Evolutionary conservation across 2,329 filamentous ascomycete species (phyloP).

Genomic region (Penicillium sclerotiorum): DNA sequence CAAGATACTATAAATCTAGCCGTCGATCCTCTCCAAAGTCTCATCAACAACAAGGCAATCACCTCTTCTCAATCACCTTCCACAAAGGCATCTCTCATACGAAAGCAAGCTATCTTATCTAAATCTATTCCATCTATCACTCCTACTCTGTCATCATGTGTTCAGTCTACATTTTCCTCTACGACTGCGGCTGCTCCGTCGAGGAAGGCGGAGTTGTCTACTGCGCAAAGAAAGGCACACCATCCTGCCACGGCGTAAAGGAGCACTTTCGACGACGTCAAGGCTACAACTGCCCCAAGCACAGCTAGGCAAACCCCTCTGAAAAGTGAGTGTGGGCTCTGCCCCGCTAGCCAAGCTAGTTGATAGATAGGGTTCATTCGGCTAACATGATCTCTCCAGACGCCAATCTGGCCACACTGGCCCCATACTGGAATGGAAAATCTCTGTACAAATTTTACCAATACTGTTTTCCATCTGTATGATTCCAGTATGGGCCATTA

Average conservation of each 20-base stretch:
- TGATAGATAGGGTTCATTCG: background rate
- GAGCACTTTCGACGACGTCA: constrained; percentile 35
- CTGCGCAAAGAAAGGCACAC: constrained; percentile 37
- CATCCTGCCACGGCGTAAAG: constrained; percentile 34
- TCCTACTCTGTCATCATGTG: constrained; percentile 32
- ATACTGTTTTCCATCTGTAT: no score
- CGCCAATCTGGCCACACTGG: background rate
- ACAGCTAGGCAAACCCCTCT: constrained; percentile 15
- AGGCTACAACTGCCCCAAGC: constrained; percentile 38
- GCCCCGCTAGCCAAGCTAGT: background rate
- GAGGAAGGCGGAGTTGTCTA: constrained; percentile 37
- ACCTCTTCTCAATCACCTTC: constrained; percentile 2
- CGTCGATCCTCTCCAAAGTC: constrained; percentile 12
- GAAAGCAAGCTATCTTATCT: background rate
- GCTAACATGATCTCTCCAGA: constrained; percentile 1
- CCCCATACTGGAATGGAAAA: background rate
- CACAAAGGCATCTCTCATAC: background rate
- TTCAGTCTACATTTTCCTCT: constrained; percentile 40
- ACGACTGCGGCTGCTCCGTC: constrained; percentile 40
- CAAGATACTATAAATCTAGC: constrained; percentile 23
- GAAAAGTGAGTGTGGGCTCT: constrained; percentile 1
- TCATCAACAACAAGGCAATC: constrained; percentile 7
- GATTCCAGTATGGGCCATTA: no score
- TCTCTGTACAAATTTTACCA: no score
- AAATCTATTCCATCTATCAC: background rate